These are phyloP conservation scores for Fennellomyces sp. DNA, from an alignment of 371 early-diverging fungal species.

Conservation along the genomic window DNA sequence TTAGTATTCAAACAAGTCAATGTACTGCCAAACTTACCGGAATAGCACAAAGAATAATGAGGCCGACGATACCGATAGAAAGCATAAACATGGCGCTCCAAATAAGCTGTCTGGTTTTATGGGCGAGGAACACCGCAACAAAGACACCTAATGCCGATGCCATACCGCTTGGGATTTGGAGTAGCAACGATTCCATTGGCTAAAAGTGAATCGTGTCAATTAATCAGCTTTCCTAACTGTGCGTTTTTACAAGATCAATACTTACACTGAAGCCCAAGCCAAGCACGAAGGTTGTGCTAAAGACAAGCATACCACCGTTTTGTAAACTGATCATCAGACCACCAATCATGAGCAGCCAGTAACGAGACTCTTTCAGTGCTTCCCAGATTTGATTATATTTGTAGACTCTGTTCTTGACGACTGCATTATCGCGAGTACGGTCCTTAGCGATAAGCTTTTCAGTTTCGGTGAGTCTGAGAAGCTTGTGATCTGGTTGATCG, in stretches of 20 bases:
- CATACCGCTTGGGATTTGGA: constrained; percentile 21
- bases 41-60: constrained; percentile 29
- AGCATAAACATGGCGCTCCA: constrained; percentile 11
- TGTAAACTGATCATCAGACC: constrained; percentile 28
- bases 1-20: no score
- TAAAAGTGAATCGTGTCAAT: no score
- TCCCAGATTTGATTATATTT: constrained; percentile 33
- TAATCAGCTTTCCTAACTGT: no score
- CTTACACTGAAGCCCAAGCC: constrained; percentile 32
- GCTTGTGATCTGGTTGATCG: constrained; percentile 28
- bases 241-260: no score
- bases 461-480: constrained; percentile 23
- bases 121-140: constrained; percentile 4
- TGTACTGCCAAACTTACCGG: no score
- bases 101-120: constrained; percentile 8
- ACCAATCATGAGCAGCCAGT: constrained; percentile 26
- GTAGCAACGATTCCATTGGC: constrained; percentile 20
- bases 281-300: constrained; percentile 25
- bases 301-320: constrained; percentile 38
- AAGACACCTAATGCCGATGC: constrained; percentile 15
- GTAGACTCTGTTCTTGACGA: constrained; percentile 20
- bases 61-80: constrained; percentile 16
- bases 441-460: constrained; percentile 32
- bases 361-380: constrained; percentile 29
- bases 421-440: constrained; percentile 33